Base-by-base conservation (phyloP, 2,329 filamentous ascomycete species). In the Ophiostoma tasmaniense region DNA sequence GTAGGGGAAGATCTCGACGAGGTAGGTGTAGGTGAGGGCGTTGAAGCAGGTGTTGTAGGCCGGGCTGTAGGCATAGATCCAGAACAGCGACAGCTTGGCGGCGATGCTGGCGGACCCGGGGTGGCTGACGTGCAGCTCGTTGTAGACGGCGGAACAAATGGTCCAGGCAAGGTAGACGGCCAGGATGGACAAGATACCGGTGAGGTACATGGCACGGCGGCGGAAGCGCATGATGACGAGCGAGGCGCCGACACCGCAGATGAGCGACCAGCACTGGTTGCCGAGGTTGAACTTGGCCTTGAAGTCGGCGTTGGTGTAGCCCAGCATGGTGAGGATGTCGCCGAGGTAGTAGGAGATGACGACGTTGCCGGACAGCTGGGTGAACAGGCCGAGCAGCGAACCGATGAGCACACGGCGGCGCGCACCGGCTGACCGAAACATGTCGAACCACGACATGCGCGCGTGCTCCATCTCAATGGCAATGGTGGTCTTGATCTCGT, bases 1-100 rank as follows among this genome's bases (percentile, higher is more conserved):
- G 64, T 74, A 78, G 1, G 72, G 76, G 70, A 74, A 78, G 65
- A 77, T 72, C 69, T 77, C 76, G 42, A 77, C 74, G 6, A 77
- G 75, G 69, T 77, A 78, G 1, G 76, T 88, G 76, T 88, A 88
- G 0, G 85, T 87, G 68, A 90, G 78, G 17, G 87, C 85, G 74
- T 89, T 89, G 75, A 88, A 87, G n/a, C 86, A 87, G 66, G 89
- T 81, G 73, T 89, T 89, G 75, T 89, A 89, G 71, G 79, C 80
- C 3, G 86, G 84, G 11, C 81, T 81, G 75, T 87, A 89, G 3
- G 81, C 78, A 71, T 87, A 89, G 73, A 85, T 86, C 76, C 87
- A 89, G 76, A 88, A 83, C 39, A 89, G 77, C 70, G 66, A 78
- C 76, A 74, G 76, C 72, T 75, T 75, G 45, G 76, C 78, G 1